Evolutionary conservation across 2,329 filamentous ascomycete species (phyloP).

Genomic region (Ophiosphaerella narmari): DNA sequence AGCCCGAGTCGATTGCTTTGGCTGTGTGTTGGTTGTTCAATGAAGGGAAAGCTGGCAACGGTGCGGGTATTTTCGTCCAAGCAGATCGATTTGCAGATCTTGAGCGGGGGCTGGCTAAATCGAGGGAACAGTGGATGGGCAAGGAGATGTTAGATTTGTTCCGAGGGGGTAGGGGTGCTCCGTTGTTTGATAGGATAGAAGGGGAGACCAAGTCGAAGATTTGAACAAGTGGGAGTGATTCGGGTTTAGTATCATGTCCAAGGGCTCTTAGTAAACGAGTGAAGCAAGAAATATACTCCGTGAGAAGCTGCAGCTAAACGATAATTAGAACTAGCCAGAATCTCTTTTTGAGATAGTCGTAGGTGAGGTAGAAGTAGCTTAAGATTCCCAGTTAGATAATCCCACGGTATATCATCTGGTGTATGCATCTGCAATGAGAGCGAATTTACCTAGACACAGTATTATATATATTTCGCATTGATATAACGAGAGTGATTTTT

Average conservation of each 20-base stretch:
- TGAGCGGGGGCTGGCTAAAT: conserved; percentile 53
- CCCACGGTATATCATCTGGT: too few species aligned
- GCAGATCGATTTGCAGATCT: conserved; percentile 50
- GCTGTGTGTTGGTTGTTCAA: conserved; percentile 53
- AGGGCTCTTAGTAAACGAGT: too few species aligned
- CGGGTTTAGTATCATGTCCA: background rate
- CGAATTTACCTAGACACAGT: too few species aligned
- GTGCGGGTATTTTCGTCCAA: conserved; percentile 54
- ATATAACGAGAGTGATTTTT: too few species aligned
- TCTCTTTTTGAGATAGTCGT: too few species aligned
- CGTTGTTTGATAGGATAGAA: conserved; percentile 37
- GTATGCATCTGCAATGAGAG: too few species aligned
- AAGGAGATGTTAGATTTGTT: conserved; percentile 57
- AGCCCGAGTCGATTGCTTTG: conserved; percentile 50
- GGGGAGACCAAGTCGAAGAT: conserved; percentile 28
- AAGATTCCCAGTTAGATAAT: too few species aligned
- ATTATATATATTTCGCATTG: too few species aligned
- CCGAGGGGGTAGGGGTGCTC: conserved; percentile 48
- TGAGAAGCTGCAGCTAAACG: too few species aligned
- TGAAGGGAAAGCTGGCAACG: conserved; percentile 50
- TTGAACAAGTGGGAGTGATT: conserved; percentile 7
- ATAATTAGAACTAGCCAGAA: too few species aligned
- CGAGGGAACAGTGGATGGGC: conserved; percentile 54
- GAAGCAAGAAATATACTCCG: too few species aligned
- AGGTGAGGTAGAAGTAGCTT: too few species aligned